phyloP scores from a whole-genome alignment of 192 early-diverging fungal genomes.

The Mortierella antarctica region DNA sequence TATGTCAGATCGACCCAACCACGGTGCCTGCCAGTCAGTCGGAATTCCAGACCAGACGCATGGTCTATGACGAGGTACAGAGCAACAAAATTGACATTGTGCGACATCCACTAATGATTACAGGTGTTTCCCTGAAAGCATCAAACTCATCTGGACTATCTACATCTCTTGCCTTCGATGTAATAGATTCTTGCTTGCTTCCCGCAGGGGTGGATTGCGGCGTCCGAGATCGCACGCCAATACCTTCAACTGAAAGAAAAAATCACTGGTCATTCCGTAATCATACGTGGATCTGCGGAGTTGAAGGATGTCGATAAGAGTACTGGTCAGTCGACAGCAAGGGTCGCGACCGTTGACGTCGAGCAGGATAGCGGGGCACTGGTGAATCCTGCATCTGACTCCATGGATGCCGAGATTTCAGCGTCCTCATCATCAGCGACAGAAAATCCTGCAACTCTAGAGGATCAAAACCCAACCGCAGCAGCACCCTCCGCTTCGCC shows the following conservation, averaged over 20 bases:
- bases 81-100: too few species aligned
- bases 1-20: neutral
- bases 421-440: too few species aligned
- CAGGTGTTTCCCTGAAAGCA: neutral
- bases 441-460: too few species aligned
- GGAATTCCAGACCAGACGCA: neutral
- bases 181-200: slow-evolving; percentile 11
- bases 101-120: neutral
- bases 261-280: neutral
- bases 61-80: slow-evolving; percentile 5
- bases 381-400: too few species aligned
- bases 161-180: neutral
- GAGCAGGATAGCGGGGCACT: too few species aligned
- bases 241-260: slow-evolving; percentile 13
- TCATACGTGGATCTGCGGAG: too few species aligned
- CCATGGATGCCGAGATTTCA: too few species aligned
- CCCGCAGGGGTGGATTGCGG: slow-evolving; percentile 3
- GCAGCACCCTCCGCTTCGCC: neutral
- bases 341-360: too few species aligned
- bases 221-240: slow-evolving; percentile 7
- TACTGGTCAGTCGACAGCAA: too few species aligned
- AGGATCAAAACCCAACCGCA: neutral
- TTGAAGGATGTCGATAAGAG: too few species aligned
- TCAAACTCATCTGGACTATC: neutral
- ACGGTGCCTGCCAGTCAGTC: neutral